Base-by-base conservation (phyloP, 345 rosid species). In the Gossypium sturtianum region DNA sequence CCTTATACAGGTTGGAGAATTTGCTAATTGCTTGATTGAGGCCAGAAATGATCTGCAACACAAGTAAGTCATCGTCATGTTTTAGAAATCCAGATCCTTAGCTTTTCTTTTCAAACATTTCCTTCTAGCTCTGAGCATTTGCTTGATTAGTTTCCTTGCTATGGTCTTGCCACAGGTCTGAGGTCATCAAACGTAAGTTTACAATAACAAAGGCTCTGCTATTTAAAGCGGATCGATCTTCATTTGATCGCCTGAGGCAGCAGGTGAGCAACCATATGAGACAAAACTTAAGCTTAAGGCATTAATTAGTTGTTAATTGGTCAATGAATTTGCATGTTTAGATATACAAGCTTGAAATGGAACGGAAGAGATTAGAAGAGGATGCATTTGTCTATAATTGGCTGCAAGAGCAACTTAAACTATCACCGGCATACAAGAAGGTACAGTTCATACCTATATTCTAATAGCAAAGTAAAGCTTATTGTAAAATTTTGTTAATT, bases 331-430 rank as follows among this genome's bases (percentile, higher is more conserved):
- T 73, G 72, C 59, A 66, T 66, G 59, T 67, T 72, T 79, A 93
- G 98, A 89, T 89, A 77, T 84, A 80, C 83, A 90, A 91, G 87
- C 83, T 93, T 70, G 97, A 93, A 80, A 75, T 78, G 76, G 96
- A 93, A 78, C 93, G 90, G 75, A 91, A 89, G 86, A 89, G 94
- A 80, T 80, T 93, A 79, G 93, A 91, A 76, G 91, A 90, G 81
- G 98, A 93, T 83, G 86, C 95, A 22, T 86, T 82, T 87, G 96
- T 93, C 60, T 91, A 91, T 81, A 91, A 93, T 72, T 93, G 97
- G 96, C 94, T 91, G 48, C 98, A 93, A 59, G 89, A 88, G 72
- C 98, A 90, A 80, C 94, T 91, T 69, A 90, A 89, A 78, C 89
- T 86, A 76, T 93, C 97, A 60, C 97, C 98, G 12, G 97, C 92